Conservation (phyloP, 169 alveolate genomes). For the Plasmodium gonderi region DNA sequence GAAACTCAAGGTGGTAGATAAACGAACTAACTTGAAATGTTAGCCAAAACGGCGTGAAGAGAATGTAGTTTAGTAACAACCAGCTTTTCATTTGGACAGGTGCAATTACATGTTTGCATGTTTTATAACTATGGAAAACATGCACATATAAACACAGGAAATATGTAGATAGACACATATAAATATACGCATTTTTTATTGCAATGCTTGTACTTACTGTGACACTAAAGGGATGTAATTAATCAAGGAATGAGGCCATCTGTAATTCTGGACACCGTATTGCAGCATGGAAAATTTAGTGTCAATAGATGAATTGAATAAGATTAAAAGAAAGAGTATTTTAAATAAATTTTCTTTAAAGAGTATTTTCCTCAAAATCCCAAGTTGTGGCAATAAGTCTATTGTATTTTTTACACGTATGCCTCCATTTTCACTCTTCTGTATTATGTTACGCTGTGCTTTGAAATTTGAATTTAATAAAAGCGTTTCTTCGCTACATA, state of each 20-base stretch:
- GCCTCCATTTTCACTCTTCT: conserved; percentile 27
- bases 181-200: not conserved
- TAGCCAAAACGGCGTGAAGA: not conserved
- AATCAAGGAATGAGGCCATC: conserved; percentile 54
- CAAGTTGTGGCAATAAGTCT: conserved; percentile 29
- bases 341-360: conserved; percentile 57
- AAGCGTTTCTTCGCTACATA: conserved; percentile 69
- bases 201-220: conserved; percentile 38
- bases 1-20: not conserved
- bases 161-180: not conserved
- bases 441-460: conserved; percentile 16
- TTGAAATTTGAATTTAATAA: conserved; percentile 17
- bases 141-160: too few relatives aligned
- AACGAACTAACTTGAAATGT: too few relatives aligned
- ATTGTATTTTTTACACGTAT: conserved; percentile 23
- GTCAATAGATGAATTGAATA: conserved; percentile 63
- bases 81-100: too few relatives aligned
- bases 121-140: too few relatives aligned
- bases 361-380: conserved; percentile 22
- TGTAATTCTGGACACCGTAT: conserved; percentile 62
- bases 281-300: conserved; percentile 36
- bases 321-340: conserved; percentile 36
- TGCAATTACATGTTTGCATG: not conserved
- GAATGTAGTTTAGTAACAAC: not conserved
- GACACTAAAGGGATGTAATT: conserved; percentile 60